A percentile compares a stretch with the other conserved stretches of the same genome.
These are phyloP conservation scores for Cladosporium sp. DNA, from an alignment of 2,329 filamentous ascomycete genomes.

Conservation along the genomic window DNA sequence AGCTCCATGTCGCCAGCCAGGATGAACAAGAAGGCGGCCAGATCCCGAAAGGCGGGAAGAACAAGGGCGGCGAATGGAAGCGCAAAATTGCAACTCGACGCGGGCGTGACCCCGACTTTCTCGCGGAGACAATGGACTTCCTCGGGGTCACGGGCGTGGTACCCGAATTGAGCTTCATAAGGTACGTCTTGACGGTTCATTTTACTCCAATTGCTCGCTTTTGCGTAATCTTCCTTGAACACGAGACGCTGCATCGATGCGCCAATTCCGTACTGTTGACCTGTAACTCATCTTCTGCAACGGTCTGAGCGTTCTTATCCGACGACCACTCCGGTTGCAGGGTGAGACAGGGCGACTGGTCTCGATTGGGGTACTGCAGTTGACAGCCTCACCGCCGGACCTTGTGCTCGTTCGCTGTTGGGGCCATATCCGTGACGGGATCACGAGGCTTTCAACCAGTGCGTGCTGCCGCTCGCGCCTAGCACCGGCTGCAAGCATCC, in stretches of 20 bases:
- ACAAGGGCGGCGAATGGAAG: constrained; percentile 48
- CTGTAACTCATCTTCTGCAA: too few species aligned
- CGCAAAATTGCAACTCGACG: constrained; percentile 39
- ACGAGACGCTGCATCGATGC: too few species aligned
- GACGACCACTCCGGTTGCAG: background rate
- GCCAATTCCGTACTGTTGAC: too few species aligned
- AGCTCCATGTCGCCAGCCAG: constrained; percentile 71
- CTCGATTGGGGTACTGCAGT: background rate
- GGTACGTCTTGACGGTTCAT: constrained; percentile 31
- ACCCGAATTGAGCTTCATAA: constrained; percentile 43
- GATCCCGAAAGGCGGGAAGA: constrained; percentile 42
- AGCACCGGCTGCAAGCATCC: constrained; percentile 1
- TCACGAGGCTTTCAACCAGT: background rate
- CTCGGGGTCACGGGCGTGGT: constrained; percentile 37
- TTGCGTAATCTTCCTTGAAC: too few species aligned
- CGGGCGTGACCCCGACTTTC: constrained; percentile 40
- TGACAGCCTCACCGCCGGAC: background rate
- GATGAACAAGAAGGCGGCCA: constrained; percentile 40
- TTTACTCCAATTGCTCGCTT: background rate
- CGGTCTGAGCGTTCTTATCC: too few species aligned
- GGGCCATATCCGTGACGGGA: background rate
- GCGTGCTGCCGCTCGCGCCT: background rate
- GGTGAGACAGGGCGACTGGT: background rate
- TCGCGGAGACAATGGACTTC: constrained; percentile 40
- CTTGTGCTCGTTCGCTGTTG: background rate